Evolutionary conservation across 169 alveolate genomes (phyloP), one percentile per base, ranked within the genome.

Genomic region (Cryptosporidium felis): DNA sequence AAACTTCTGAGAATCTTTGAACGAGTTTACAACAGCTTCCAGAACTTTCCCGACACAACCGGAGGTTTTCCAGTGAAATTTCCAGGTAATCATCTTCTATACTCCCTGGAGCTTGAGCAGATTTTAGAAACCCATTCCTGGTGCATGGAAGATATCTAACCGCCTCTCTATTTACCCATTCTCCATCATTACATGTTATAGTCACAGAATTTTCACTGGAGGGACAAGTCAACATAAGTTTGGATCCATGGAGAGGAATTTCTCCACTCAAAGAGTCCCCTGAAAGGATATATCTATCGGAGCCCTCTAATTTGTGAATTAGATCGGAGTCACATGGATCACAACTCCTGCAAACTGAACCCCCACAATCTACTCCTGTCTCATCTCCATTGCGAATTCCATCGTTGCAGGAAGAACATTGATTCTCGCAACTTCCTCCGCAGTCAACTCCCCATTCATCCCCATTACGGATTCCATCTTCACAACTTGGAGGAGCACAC

Each of bases 381-480:
- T 91, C 94, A 32, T 90, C 92, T 2, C 89, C 91, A 23, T 91
- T 90, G 26, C 40, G 36, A 26, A 88, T 60, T 30, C 91, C 88
- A 60, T 91, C 93, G 74, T 59, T 63, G 62, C 94, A 91, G 32
- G 90, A 40, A 14, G 89, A 45, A 23, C 94, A 91, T n/a, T 42
- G 58, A 16, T 80, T 58, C 26, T 62, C 51, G 45, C 93, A 89
- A 60, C 89, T 47, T 34, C 91, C 94, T 18, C 94, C 94, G 60
- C 94, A 91, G 32, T 62, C 92, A 16, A 90, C 85, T 1, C 92
- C 92, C 89, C 59, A 63, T 51, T 91, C 94, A 18, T 59, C 91
- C 40, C 93, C 93, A 32, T 89, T 81, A n/a, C 46, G 63, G 23
- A 85, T 80, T 18, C 66, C 53, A 46, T 81, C 90, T 30, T 74